A percentile compares a stretch with the other conserved stretches of the same genome.
phyloP scores from a whole-genome alignment of 306 rosid genomes.

The Gastrolobium bilobum region DNA sequence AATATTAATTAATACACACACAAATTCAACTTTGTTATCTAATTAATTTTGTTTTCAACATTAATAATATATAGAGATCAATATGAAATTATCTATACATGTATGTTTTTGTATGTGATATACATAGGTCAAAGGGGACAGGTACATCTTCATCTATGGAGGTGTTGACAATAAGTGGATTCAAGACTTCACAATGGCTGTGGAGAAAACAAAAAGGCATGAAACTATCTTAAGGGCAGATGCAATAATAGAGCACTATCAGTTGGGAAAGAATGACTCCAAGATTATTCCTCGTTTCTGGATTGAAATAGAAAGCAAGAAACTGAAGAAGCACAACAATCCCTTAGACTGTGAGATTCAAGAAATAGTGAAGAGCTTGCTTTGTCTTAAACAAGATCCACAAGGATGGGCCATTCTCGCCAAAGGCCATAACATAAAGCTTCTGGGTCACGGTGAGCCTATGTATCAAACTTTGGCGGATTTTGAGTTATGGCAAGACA shows the following conservation, averaged over 20 bases:
- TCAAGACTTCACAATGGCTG: slow-evolving; percentile 34
- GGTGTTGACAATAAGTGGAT: slow-evolving; percentile 50
- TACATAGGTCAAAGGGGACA: slow-evolving; percentile 47
- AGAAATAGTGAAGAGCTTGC: slow-evolving; percentile 46
- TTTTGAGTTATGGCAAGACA: slow-evolving; percentile 50
- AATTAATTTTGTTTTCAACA: background rate
- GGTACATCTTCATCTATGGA: slow-evolving; percentile 54
- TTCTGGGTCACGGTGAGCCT: slow-evolving; percentile 48
- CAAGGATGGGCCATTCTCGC: slow-evolving; percentile 53
- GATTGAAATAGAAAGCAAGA: slow-evolving; percentile 56
- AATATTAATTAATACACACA: background rate
- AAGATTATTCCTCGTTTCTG: slow-evolving; percentile 50
- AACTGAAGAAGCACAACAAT: slow-evolving; percentile 50
- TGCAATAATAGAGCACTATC: slow-evolving; percentile 45
- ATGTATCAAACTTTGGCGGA: slow-evolving; percentile 49
- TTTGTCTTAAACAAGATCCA: slow-evolving; percentile 47
- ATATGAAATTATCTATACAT: background rate
- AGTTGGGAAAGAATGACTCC: slow-evolving; percentile 44
- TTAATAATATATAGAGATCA: background rate
- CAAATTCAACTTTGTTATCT: background rate
- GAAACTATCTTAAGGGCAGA: slow-evolving; percentile 38
- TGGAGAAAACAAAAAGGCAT: slow-evolving; percentile 46
- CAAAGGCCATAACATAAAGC: slow-evolving; percentile 48
- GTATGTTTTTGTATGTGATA: background rate
- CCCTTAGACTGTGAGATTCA: slow-evolving; percentile 45